Evolutionary conservation across 768 basidiomycete species (phyloP).

Genomic region (Postia placenta): DNA sequence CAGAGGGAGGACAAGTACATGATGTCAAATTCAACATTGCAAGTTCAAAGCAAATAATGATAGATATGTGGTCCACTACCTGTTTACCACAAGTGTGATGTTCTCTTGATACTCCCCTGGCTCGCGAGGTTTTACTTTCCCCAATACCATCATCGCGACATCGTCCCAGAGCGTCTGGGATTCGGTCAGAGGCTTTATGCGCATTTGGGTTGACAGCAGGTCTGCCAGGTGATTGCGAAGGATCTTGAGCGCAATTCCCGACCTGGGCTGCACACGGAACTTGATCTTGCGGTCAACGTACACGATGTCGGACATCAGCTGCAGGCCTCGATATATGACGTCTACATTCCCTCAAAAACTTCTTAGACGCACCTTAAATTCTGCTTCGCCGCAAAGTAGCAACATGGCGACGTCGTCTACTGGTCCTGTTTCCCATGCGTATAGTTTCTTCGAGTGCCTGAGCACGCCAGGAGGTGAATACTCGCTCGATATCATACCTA

Average conservation of each 20-base stretch:
- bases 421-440: slow-evolving; percentile 90
- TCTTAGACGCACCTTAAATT: slow-evolving; percentile 62
- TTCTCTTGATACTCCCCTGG: slow-evolving; percentile 20
- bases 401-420: slow-evolving; percentile 78
- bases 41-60: too few relatives aligned
- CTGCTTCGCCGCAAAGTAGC: slow-evolving; percentile 84
- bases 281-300: slow-evolving; percentile 83
- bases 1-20: too few relatives aligned
- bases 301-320: slow-evolving; percentile 70
- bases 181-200: slow-evolving; percentile 50
- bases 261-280: slow-evolving; percentile 62
- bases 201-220: slow-evolving; percentile 62
- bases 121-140: slow-evolving; percentile 29
- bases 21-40: too few relatives aligned
- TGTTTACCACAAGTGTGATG: slow-evolving; percentile 18
- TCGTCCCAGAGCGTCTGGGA: slow-evolving; percentile 70
- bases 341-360: background rate
- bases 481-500: background rate
- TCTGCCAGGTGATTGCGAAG: slow-evolving; percentile 59
- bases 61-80: too few relatives aligned
- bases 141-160: slow-evolving; percentile 55
- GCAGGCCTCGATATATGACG: slow-evolving; percentile 1
- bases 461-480: slow-evolving; percentile 8
- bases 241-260: slow-evolving; percentile 73
- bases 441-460: slow-evolving; percentile 92